phyloP scores from a whole-genome alignment of 176 grass and related monocot species.

The Raddia distichophylla region DNA sequence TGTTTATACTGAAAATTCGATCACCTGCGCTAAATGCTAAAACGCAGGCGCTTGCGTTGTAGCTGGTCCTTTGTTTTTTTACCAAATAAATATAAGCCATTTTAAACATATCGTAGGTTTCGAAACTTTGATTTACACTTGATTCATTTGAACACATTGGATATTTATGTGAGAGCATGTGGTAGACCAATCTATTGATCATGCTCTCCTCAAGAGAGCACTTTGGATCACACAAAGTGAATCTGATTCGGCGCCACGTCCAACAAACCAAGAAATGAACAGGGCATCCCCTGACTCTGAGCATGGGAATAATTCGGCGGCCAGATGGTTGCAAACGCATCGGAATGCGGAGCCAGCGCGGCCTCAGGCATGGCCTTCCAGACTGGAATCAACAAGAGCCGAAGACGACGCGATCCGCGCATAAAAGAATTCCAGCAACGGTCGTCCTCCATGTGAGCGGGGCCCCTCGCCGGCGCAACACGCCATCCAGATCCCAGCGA shows the following conservation, averaged over 20 bases:
- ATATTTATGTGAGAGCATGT: too few species aligned
- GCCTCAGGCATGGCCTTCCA: constrained; percentile 35
- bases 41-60: too few species aligned
- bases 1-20: too few species aligned
- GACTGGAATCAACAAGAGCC: constrained; percentile 11
- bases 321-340: constrained; percentile 5
- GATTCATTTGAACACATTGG: too few species aligned
- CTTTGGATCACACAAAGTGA: too few species aligned
- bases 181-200: too few species aligned
- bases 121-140: too few species aligned
- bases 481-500: constrained; percentile 59
- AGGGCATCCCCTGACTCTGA: neutral
- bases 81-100: too few species aligned
- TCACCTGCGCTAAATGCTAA: too few species aligned
- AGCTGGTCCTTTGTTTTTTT: too few species aligned
- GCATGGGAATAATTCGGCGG: neutral
- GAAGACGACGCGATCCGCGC: neutral
- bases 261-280: neutral
- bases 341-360: neutral
- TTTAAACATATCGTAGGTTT: too few species aligned
- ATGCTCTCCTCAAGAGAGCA: too few species aligned
- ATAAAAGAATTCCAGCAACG: constrained; percentile 20
- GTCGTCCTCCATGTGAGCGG: constrained; percentile 54
- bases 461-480: constrained; percentile 22
- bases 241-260: neutral